A percentile compares a stretch with the other conserved stretches of the same genome.
Conservation (phyloP, 1,284 basidiomycete species). For the Ustilago vetiveriae region DNA sequence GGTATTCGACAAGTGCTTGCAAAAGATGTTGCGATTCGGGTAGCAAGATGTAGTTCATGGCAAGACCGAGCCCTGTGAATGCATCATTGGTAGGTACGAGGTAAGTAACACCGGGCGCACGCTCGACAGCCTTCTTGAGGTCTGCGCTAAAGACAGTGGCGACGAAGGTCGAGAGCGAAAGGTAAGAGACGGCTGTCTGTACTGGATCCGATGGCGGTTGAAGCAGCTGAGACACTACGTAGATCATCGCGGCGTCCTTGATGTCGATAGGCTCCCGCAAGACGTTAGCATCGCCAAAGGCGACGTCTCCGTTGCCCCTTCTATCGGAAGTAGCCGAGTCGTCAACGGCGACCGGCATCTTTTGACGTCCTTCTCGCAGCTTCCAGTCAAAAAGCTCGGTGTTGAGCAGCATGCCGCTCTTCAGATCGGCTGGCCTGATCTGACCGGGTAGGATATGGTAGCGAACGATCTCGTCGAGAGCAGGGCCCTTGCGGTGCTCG, state of each 20-base stretch:
- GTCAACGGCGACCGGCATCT: conserved; percentile 59
- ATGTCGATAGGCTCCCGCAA: conserved; percentile 80
- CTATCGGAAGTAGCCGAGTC: conserved; percentile 61
- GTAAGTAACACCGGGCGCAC: conserved; percentile 77
- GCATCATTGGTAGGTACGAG: conserved; percentile 89
- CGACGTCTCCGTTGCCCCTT: conserved; percentile 69
- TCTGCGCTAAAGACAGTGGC: conserved; percentile 72
- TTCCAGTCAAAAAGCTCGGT: conserved; percentile 58
- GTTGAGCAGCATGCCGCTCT: conserved; percentile 47
- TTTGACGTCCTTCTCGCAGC: conserved; percentile 69
- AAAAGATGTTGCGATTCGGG: conserved; percentile 76
- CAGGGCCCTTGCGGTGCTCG: conserved; percentile 23
- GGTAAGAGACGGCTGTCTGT: conserved; percentile 80
- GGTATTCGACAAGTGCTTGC: conserved; percentile 83
- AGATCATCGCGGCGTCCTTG: conserved; percentile 80
- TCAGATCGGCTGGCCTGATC: conserved; percentile 35
- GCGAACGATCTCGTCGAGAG: conserved; percentile 47
- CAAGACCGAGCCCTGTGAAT: conserved; percentile 86
- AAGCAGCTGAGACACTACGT: conserved; percentile 85
- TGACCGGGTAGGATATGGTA: conserved; percentile 62
- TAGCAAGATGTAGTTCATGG: conserved; percentile 83
- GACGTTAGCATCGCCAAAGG: conserved; percentile 84
- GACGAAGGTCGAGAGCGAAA: conserved; percentile 87
- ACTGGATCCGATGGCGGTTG: conserved; percentile 83
- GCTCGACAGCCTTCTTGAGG: conserved; percentile 48